Percentiles rank a stretch among this genome's conserved stretches.
These are phyloP conservation scores for Pichia sp. DNA, from an alignment of 1,139 yeast genomes.

Conservation along the genomic window DNA sequence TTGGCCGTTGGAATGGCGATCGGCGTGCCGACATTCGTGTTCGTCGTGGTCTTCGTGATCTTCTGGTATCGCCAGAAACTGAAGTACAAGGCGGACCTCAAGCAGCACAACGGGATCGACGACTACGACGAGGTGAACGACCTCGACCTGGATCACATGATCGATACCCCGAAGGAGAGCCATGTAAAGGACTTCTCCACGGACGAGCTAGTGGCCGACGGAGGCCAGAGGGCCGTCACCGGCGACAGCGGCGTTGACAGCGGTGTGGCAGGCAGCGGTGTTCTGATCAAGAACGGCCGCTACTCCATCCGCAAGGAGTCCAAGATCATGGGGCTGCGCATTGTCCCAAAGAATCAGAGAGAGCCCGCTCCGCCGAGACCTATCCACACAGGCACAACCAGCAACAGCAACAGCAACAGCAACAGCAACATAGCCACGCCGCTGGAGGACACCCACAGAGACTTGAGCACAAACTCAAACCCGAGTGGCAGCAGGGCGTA, in stretches of 20 bases:
- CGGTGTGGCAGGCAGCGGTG: constrained; percentile 1
- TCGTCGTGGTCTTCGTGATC: constrained; percentile 30
- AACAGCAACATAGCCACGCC: no score
- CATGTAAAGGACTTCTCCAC: constrained; percentile 8
- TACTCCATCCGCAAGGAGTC: constrained; percentile 22
- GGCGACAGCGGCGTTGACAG: no score
- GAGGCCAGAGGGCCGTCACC: neutral
- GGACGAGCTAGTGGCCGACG: neutral
- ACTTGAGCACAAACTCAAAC: no score
- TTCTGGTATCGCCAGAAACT: constrained; percentile 37
- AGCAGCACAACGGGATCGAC: constrained; percentile 24
- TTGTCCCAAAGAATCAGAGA: constrained; percentile 13
- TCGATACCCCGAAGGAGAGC: constrained; percentile 13
- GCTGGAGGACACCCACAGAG: no score
- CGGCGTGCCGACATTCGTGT: constrained; percentile 41
- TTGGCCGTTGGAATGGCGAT: constrained; percentile 49
- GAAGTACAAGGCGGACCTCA: constrained; percentile 35
- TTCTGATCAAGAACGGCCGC: constrained; percentile 17
- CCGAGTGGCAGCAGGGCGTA: neutral
- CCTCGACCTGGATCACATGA: constrained; percentile 27
- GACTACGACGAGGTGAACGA: constrained; percentile 23
- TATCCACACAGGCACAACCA: neutral
- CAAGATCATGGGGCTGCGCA: constrained; percentile 26
- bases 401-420: neutral
- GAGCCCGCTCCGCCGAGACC: no score